Evolutionary conservation across 768 basidiomycete genomes (phyloP).

Genomic region (Leccinum subtestaceum): DNA sequence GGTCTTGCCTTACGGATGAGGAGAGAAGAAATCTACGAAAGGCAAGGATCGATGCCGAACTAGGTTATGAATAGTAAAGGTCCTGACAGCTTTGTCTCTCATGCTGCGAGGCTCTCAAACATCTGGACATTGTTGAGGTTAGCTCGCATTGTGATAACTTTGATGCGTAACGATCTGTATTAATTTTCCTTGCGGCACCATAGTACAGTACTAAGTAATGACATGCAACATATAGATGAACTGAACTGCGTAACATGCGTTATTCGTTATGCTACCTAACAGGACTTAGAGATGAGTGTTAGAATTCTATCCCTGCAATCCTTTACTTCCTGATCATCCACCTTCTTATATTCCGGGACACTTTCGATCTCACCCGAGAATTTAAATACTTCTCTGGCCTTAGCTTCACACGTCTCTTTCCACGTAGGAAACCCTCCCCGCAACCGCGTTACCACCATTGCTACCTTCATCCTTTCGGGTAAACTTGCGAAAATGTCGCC

Average conservation of each 20-base stretch:
- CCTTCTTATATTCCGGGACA: constrained; percentile 14
- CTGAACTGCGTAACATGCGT: background rate
- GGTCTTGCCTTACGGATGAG: constrained; percentile 41
- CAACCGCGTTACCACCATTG: constrained; percentile 18
- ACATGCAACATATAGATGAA: constrained; percentile 1
- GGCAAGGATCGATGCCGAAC: constrained; percentile 61
- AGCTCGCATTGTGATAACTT: background rate
- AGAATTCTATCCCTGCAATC: constrained; percentile 23
- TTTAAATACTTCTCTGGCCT: constrained; percentile 7
- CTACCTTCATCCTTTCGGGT: constrained; percentile 13
- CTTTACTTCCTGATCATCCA: constrained; percentile 11
- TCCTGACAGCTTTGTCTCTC: background rate
- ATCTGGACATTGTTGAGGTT: background rate
- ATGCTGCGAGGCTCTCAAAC: background rate
- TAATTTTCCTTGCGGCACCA: background rate
- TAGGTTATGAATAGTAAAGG: constrained; percentile 48
- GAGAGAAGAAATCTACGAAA: constrained; percentile 53
- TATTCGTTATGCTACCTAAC: background rate
- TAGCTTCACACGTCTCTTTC: constrained; percentile 14
- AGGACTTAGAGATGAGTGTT: constrained; percentile 10
- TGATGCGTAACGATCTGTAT: background rate
- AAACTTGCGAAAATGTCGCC: constrained; percentile 18
- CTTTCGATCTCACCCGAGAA: constrained; percentile 23
- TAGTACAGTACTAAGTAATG: background rate
- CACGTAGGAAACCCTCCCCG: constrained; percentile 11